These are phyloP conservation scores for Parmelia sp. DNA, from an alignment of 495 filamentous ascomycete species.

Conservation along the genomic window DNA sequence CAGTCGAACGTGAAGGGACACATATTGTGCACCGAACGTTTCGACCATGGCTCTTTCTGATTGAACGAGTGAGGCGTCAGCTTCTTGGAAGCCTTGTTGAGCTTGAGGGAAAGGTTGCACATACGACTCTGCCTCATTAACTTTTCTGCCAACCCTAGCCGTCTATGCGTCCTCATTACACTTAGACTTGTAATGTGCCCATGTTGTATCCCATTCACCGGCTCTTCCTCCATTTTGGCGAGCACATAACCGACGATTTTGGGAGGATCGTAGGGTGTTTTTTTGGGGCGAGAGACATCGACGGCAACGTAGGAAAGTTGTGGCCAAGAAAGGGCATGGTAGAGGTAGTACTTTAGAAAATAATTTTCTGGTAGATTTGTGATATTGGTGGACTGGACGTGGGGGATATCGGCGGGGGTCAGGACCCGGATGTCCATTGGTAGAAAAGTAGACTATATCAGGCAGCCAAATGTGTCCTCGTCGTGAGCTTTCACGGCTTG, in stretches of 20 bases:
- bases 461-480: neutral
- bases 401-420: constrained; percentile 71
- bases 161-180: constrained; percentile 92
- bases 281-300: constrained; percentile 70
- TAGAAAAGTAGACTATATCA: neutral
- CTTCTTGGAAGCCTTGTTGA: neutral
- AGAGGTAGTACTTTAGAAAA: constrained; percentile 99
- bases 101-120: constrained; percentile 33
- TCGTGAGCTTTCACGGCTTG: neutral
- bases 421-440: constrained; percentile 75
- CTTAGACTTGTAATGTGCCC: constrained; percentile 93
- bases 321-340: constrained; percentile 97
- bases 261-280: constrained; percentile 73
- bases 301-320: constrained; percentile 95
- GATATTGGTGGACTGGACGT: constrained; percentile 96
- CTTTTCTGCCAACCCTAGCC: constrained; percentile 89
- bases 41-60: constrained; percentile 94
- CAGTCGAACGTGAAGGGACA: constrained; percentile 90
- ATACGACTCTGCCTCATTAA: constrained; percentile 92
- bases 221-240: constrained; percentile 99
- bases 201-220: constrained; percentile 80
- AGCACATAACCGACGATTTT: constrained; percentile 99
- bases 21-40: constrained; percentile 82
- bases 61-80: neutral
- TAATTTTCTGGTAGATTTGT: constrained; percentile 99